Percentiles rank a stretch among this genome's conserved stretches.
phyloP scores from a whole-genome alignment of 345 rosid genomes.

The Pugionium dolabratum region DNA sequence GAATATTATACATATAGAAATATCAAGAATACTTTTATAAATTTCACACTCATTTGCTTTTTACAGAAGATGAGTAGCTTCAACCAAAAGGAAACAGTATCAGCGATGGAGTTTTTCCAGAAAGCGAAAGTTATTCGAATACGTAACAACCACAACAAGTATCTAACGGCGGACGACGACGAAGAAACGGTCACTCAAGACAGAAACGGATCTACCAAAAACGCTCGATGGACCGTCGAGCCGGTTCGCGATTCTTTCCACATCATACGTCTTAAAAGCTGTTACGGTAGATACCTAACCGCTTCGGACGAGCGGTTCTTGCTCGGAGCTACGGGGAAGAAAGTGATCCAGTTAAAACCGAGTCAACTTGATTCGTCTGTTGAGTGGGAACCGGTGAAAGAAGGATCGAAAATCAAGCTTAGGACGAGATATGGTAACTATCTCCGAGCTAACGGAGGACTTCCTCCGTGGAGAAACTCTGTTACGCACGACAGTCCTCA shows the following conservation, averaged over 20 bases:
- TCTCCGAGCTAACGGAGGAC: constrained; percentile 68
- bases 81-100: constrained; percentile 17
- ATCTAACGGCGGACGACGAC: constrained; percentile 67
- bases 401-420: constrained; percentile 55
- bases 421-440: constrained; percentile 60
- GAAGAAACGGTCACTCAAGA: constrained; percentile 67
- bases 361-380: constrained; percentile 54
- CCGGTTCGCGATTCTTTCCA: constrained; percentile 48
- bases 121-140: constrained; percentile 75
- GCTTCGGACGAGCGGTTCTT: constrained; percentile 78
- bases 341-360: constrained; percentile 61
- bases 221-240: constrained; percentile 74
- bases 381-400: constrained; percentile 82
- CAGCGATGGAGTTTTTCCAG: constrained; percentile 75
- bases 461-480: constrained; percentile 82
- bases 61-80: constrained; percentile 30
- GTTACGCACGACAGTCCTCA: constrained; percentile 75
- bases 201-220: constrained; percentile 61
- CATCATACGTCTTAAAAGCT: constrained; percentile 68
- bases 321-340: constrained; percentile 75
- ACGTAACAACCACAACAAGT: constrained; percentile 78
- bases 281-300: constrained; percentile 73
- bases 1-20: no score
- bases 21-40: background rate
- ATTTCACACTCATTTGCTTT: background rate